These are phyloP conservation scores for Hapsidospora chrysogenum DNA, from an alignment of 495 filamentous ascomycete species.

Conservation along the genomic window DNA sequence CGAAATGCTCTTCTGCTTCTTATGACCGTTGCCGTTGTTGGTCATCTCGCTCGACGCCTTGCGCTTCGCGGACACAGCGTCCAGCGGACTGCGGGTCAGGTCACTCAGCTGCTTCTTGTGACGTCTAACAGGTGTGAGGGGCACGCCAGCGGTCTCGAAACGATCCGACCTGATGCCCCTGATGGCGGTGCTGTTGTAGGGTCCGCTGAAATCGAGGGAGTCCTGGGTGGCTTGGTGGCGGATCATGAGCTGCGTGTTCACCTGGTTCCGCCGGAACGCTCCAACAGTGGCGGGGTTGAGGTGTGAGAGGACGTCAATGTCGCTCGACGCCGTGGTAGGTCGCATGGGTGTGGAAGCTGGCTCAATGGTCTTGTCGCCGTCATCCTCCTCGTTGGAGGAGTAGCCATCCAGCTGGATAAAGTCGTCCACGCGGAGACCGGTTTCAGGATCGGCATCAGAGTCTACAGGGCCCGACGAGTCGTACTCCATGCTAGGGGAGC, in stretches of 20 bases:
- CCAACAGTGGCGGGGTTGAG: constrained; percentile 46
- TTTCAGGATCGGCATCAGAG: no score
- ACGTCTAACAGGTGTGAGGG: constrained; percentile 35
- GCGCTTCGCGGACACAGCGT: constrained; percentile 25
- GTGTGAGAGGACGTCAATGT: constrained; percentile 12
- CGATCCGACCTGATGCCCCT: constrained; percentile 38
- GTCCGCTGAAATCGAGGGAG: constrained; percentile 34
- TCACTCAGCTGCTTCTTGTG: constrained; percentile 22
- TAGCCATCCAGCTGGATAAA: constrained; percentile 14
- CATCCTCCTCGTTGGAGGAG: constrained; percentile 36
- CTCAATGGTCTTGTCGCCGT: constrained; percentile 28
- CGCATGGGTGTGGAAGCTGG: constrained; percentile 36
- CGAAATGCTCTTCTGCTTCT: constrained; percentile 30
- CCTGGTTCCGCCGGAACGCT: constrained; percentile 65
- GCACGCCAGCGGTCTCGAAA: constrained; percentile 33
- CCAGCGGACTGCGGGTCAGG: constrained; percentile 21
- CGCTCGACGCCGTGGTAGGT: constrained; percentile 34
- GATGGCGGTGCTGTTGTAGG: constrained; percentile 30
- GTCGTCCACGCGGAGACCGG: constrained; percentile 4
- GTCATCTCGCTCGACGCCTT: constrained; percentile 24
- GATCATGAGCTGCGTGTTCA: constrained; percentile 49
- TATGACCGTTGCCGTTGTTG: constrained; percentile 19
- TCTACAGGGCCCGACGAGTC: no score
- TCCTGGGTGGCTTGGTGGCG: constrained; percentile 38
- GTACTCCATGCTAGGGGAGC: constrained; percentile 3